These are phyloP conservation scores for Cantharellus anzutake DNA, from an alignment of 768 basidiomycete species.

Conservation along the genomic window DNA sequence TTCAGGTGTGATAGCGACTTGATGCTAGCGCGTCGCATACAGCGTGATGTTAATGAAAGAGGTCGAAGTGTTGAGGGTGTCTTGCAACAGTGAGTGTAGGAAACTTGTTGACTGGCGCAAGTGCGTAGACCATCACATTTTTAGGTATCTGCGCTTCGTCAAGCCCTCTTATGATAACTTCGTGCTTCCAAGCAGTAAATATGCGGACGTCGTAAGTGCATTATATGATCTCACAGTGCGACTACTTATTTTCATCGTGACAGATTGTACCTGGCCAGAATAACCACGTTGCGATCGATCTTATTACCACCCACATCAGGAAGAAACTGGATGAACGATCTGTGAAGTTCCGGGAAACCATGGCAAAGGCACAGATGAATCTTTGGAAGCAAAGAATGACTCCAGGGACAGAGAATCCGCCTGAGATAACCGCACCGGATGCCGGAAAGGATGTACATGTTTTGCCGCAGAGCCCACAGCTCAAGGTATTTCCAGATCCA, in stretches of 20 bases:
- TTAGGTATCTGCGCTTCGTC: constrained; percentile 80
- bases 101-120: constrained; percentile 2
- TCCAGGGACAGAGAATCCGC: neutral
- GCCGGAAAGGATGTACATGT: constrained; percentile 32
- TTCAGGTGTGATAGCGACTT: constrained; percentile 70
- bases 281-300: constrained; percentile 79
- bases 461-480: constrained; percentile 60
- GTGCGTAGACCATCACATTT: neutral
- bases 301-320: constrained; percentile 80
- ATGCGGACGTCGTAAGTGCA: constrained; percentile 66
- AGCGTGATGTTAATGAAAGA: constrained; percentile 74
- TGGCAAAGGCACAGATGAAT: constrained; percentile 25
- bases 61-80: constrained; percentile 73
- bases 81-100: constrained; percentile 52
- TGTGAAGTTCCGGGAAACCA: constrained; percentile 48
- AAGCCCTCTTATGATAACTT: constrained; percentile 92
- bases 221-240: neutral
- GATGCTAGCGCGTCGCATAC: constrained; percentile 88
- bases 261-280: constrained; percentile 92
- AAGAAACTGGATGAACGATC: constrained; percentile 67
- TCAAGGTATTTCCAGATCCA: constrained; percentile 32
- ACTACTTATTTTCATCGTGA: neutral
- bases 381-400: constrained; percentile 11
- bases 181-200: constrained; percentile 66
- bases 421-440: constrained; percentile 23